Evolutionary conservation across 139 green algal species (phyloP).

Genomic region (Marvania coccoides): DNA sequence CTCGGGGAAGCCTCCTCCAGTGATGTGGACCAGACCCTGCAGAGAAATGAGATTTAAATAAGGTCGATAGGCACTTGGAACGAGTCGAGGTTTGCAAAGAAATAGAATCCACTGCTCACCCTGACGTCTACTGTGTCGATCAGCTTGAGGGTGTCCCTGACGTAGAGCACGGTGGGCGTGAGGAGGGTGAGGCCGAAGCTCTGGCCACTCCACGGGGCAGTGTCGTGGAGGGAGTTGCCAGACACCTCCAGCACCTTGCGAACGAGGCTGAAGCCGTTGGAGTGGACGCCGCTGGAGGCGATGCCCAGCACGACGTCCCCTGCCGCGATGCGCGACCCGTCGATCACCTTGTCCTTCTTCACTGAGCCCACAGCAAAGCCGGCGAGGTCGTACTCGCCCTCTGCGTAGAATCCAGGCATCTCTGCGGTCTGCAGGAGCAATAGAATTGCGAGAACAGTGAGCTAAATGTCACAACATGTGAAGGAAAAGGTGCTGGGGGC

Average conservation of each 20-base stretch:
- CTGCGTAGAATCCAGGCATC: slow-evolving; percentile 97
- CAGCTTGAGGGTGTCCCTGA: slow-evolving; percentile 40
- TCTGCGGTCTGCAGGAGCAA: slow-evolving; percentile 71
- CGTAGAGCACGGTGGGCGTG: slow-evolving; percentile 60
- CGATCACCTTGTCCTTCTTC: slow-evolving; percentile 87
- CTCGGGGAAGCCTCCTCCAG: slow-evolving; percentile 93
- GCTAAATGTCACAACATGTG: not conserved
- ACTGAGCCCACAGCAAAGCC: slow-evolving; percentile 96
- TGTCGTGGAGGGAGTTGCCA: slow-evolving; percentile 45
- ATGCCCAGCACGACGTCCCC: slow-evolving; percentile 87
- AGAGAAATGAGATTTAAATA: slow-evolving; percentile 14
- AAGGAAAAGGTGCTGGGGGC: not conserved
- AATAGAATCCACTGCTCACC: too few relatives aligned
- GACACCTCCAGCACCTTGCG: slow-evolving; percentile 67
- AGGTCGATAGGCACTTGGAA: not conserved
- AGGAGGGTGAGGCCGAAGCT: slow-evolving; percentile 61
- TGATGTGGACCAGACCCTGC: slow-evolving; percentile 93
- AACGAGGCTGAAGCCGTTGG: slow-evolving; percentile 95
- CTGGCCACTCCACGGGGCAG: slow-evolving; percentile 46
- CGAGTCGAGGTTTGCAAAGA: too few relatives aligned
- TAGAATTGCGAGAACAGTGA: not conserved
- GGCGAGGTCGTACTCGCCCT: slow-evolving; percentile 96
- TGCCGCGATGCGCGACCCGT: slow-evolving; percentile 67
- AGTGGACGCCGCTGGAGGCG: slow-evolving; percentile 82
- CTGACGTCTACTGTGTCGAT: slow-evolving; percentile 47